Evolutionary conservation across 257 asterid genomes (phyloP), one percentile per base, ranked within the genome.

Genomic region (Solanum ahanhuiri): DNA sequence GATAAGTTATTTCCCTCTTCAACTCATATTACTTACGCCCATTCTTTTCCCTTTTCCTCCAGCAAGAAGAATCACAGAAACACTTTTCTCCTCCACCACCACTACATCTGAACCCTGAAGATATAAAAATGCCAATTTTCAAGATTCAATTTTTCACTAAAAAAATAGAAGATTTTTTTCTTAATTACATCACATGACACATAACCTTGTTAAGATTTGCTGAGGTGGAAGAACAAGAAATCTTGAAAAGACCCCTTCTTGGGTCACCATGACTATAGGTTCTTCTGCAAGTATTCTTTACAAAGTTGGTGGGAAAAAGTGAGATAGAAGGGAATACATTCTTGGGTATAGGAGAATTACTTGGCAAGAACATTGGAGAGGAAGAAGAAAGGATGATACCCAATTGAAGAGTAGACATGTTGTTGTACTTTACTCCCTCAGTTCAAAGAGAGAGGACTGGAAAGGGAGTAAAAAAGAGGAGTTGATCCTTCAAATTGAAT

Each of bases 11-110:
- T 30, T 37, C 25, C 43, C 69, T 22, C 64, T 35, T 35, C 48
- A 69, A 85, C 8, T 17, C 41, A 71, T n/a, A 9, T 51, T 39
- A 87, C 94, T 90, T 92, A 95, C 99, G 10, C 98, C 98, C 98
- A 97, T 97, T 91, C 98, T 93, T 89, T 97, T 97, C 37, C 99
- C 98, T 90, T 93, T 93, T 72, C 99, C 99, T 87, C 99, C 99
- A 28, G 99, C 98, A 86, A 97, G 98, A 87, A 97, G 93, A 85
- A 97, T 73, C 75, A 97, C 98, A n/a, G 99, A 94, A 34, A 94
- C 98, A 86, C 98, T 92, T 31, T 89, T 95, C 92, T 94, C 97
- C 86, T 93, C 92, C 54, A 94, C 95, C 54, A 94, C 95, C 91
- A 84, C 94, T 30, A 75, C 90, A 71, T 92, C 94, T 86, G 93